phyloP scores from a whole-genome alignment of 1,284 basidiomycete genomes.

The Athelia sp. region DNA sequence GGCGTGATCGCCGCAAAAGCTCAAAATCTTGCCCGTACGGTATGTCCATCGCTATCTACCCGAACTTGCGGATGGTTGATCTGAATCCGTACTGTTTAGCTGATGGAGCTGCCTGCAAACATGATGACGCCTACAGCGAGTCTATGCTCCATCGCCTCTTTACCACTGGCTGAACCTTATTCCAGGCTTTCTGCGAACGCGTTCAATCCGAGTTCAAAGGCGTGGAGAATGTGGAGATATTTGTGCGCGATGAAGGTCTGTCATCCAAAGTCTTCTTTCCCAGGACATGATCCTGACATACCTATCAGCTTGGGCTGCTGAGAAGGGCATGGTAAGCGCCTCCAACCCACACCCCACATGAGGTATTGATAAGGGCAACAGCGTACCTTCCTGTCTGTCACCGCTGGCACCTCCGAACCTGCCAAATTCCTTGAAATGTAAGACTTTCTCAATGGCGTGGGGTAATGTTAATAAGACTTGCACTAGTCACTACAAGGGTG shows the following conservation, averaged over 20 bases:
- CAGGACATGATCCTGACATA: conserved; percentile 3
- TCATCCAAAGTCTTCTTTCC: conserved; percentile 1
- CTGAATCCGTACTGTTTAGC: conserved; percentile 29
- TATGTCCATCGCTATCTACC: conserved; percentile 19
- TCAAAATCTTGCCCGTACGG: conserved; percentile 83
- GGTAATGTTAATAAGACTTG: too few species aligned
- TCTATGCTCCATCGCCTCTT: conserved; percentile 4
- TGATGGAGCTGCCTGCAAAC: conserved; percentile 84
- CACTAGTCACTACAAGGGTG: conserved; percentile 85
- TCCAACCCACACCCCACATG: not conserved
- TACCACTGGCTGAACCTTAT: not conserved
- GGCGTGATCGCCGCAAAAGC: conserved; percentile 72
- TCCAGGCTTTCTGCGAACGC: conserved; percentile 66
- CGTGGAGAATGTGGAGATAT: conserved; percentile 65
- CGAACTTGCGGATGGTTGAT: not conserved
- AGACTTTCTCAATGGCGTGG: conserved; percentile 20
- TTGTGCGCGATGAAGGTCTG: conserved; percentile 72
- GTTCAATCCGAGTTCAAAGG: conserved; percentile 65
- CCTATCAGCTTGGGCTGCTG: conserved; percentile 64
- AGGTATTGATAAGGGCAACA: conserved; percentile 19
- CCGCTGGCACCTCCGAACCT: conserved; percentile 78
- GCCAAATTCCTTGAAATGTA: conserved; percentile 87
- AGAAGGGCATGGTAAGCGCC: conserved; percentile 71
- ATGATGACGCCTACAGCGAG: conserved; percentile 73
- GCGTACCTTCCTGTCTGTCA: conserved; percentile 85